These are phyloP conservation scores for Candolleomyces eurysporus DNA, from an alignment of 768 basidiomycete genomes.

Conservation along the genomic window DNA sequence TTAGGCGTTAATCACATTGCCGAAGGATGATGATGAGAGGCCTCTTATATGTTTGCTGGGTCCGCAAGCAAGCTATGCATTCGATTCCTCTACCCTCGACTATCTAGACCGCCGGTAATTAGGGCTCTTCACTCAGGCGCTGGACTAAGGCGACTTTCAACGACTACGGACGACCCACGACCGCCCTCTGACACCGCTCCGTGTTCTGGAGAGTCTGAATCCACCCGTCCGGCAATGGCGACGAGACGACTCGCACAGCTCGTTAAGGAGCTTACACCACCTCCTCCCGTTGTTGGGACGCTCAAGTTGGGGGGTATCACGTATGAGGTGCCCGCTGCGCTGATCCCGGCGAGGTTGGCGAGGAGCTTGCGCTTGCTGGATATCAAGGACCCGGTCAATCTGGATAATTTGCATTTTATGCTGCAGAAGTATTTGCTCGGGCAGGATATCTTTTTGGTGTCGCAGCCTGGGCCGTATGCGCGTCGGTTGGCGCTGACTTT, in stretches of 20 bases:
- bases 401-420: slow-evolving; percentile 62
- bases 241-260: slow-evolving; percentile 51
- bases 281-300: slow-evolving; percentile 45
- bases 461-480: slow-evolving; percentile 68
- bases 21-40: slow-evolving; percentile 3
- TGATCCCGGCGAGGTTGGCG: slow-evolving; percentile 46
- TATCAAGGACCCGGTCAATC: slow-evolving; percentile 47
- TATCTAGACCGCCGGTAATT: not conserved
- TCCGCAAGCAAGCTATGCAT: not conserved
- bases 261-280: slow-evolving; percentile 39
- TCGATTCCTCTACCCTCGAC: not conserved
- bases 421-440: slow-evolving; percentile 67
- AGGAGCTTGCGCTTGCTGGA: slow-evolving; percentile 47
- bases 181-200: not conserved
- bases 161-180: not conserved
- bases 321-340: slow-evolving; percentile 51
- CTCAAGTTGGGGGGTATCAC: slow-evolving; percentile 56
- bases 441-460: slow-evolving; percentile 65
- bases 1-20: slow-evolving; percentile 3
- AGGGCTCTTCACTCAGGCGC: not conserved
- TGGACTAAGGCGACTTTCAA: not conserved
- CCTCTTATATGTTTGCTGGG: not conserved
- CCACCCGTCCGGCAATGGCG: slow-evolving; percentile 24
- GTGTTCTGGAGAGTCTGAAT: not conserved
- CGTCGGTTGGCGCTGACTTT: slow-evolving; percentile 61